A percentile compares a stretch with the other conserved stretches of the same genome.
Evolutionary conservation across 129 eudicot species (phyloP).

Genomic region (Glebionis coronaria): DNA sequence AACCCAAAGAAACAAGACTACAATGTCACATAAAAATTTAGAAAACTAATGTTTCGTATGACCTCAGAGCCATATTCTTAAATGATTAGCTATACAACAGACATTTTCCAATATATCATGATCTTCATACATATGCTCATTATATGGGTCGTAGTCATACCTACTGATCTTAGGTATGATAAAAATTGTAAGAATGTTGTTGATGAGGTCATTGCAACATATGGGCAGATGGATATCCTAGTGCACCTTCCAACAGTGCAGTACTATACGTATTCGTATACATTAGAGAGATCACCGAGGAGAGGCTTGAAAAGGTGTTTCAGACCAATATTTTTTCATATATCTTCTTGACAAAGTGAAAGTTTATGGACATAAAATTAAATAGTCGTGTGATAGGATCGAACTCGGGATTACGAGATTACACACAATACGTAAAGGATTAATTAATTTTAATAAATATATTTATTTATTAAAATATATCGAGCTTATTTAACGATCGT

Average conservation of each 20-base stretch:
- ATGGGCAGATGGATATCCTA: slow-evolving; percentile 57
- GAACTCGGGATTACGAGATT: too few relatives aligned
- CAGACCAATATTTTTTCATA: slow-evolving; percentile 68
- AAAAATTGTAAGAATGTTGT: slow-evolving; percentile 63
- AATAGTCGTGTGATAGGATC: too few relatives aligned
- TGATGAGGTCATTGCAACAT: slow-evolving; percentile 53
- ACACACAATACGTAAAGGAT: too few relatives aligned
- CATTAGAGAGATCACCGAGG: slow-evolving; percentile 62
- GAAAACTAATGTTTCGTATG: too few relatives aligned
- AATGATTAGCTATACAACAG: slow-evolving; percentile 61
- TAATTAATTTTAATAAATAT: too few relatives aligned
- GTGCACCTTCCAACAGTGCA: slow-evolving; percentile 74
- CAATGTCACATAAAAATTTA: too few relatives aligned
- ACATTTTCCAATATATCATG: slow-evolving; percentile 42
- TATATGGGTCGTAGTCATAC: slow-evolving; percentile 38
- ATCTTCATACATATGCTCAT: too few relatives aligned
- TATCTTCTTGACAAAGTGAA: slow-evolving; percentile 56
- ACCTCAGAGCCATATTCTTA: slow-evolving; percentile 62
- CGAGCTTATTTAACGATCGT: too few relatives aligned
- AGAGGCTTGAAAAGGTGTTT: slow-evolving; percentile 65
- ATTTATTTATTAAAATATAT: too few relatives aligned
- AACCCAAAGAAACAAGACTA: too few relatives aligned
- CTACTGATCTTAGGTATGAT: slow-evolving; percentile 58
- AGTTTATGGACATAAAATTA: too few relatives aligned
- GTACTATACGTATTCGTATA: slow-evolving; percentile 39